Base-by-base conservation (phyloP, 139 green algal genomes). In the Dunaliella primolecta region DNA sequence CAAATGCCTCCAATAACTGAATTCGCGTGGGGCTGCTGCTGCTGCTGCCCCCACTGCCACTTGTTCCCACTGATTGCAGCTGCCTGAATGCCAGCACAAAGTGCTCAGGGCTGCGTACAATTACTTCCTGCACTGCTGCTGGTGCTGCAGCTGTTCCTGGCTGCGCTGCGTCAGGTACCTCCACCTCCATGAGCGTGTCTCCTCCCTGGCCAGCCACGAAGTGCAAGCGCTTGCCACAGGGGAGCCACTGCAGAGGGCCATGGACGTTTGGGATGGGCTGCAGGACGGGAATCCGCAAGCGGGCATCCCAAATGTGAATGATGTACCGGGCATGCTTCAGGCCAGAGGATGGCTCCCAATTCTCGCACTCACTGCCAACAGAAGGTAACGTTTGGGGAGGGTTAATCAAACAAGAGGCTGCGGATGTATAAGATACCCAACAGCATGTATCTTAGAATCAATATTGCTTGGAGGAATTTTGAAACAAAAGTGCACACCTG, bases 161-260 rank as follows among this genome's bases (percentile, higher is more conserved):
- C 15, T 7, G 7, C 15, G 46, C 46, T 15, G 46, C 7, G 7
- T 7, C 7, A 64, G 46, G 7, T 7, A 64, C 7, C 46, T 64
- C 46, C 7, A 64, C 46, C 46, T 64, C 46, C 46, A 64, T 64
- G 46, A 64, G 46, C 46, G 46, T 25, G 46, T 64, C 46, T 15
- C 46, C 46, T 25, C 46, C 7, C 46, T 64, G 46, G 46, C 46
- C 46, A 15, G 71, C 29, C 71, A 77, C 71, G 27, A 77, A 77
- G 71, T 77, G 29, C 71, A 77, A 77, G 21, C 71, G 71, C 1
- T 30, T 78, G 56, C 80, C 80, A 56, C 80, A 84, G 1, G 56
- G 80, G 1, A 25, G 2, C 80, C 80, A 84, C 2, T 20, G 23
- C 23, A 84, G 1, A 1, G 81, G 25, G 2, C 64, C 33, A 32